Base-by-base conservation (phyloP, 495 filamentous ascomycete species). In the Clohesyomyces aquaticus region DNA sequence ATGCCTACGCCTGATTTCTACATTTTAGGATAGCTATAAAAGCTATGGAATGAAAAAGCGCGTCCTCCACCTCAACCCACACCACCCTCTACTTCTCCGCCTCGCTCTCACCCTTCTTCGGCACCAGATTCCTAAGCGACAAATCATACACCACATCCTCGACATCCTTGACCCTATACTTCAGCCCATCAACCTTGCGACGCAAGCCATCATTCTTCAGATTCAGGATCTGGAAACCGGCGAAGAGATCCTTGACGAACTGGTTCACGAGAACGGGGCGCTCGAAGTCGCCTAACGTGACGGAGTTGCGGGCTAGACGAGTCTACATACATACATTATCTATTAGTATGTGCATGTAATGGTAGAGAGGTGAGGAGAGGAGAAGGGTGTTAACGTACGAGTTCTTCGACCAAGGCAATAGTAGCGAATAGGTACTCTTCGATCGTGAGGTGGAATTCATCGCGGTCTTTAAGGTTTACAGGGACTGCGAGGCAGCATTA, bases 111-210 rank as follows among this genome's bases (percentile, higher is more conserved):
- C 27, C 53, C 16, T 65, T 73, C 52, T 71, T 65, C n/a, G 90
- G 87, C 21, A 96, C 81, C 62, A 98, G 74, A 68, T 93, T 93
- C 55, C 93, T 83, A 73, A 98, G 76, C 4, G 88, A 91, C 27
- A 98, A 79, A 73, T 98, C 94, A 70, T 98, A 98, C 18, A 96
- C 92, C 21, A 98, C 91, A 76, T 98, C 94, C 79, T 98, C 94
- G 38, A 96, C 91, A 77, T 96, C 96, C 81, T 98, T 98, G 48
- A 90, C 81, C 62, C 87, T 87, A 64, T 98, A 98, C 80, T 98
- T 98, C 73, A 98, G 89, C 25, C 89, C 87, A 77, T 98, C 94
- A 26, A 88, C 92, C 58, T 91, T 85, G 76, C 89, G 91, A 45
- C 94, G 81, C 70, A 98, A 77, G 14, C 86, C 83, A 71, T 98